These are phyloP conservation scores for Tuber borchii DNA, from an alignment of 495 filamentous ascomycete species.

Conservation along the genomic window DNA sequence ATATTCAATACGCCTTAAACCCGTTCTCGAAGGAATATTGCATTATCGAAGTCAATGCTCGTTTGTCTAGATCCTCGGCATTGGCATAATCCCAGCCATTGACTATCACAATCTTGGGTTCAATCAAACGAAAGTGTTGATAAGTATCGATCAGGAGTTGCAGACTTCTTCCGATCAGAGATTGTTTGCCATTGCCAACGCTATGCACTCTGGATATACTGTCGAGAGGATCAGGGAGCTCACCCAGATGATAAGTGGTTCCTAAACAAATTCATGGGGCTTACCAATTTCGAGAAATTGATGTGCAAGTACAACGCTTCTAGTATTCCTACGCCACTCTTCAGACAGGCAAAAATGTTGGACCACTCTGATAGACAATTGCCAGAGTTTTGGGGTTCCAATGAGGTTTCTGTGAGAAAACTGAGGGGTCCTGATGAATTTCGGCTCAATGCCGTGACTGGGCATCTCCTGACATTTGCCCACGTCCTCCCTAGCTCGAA, in stretches of 20 bases:
- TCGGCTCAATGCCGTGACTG: too few relatives aligned
- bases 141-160: slow-evolving; percentile 91
- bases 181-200: slow-evolving; percentile 94
- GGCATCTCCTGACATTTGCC: too few relatives aligned
- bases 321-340: slow-evolving; percentile 57
- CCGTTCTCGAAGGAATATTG: slow-evolving; percentile 96
- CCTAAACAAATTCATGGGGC: slow-evolving; percentile 75
- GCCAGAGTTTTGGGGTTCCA: slow-evolving; percentile 87
- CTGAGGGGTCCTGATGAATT: too few relatives aligned
- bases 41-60: slow-evolving; percentile 98
- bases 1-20: slow-evolving; percentile 96
- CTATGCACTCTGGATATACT: slow-evolving; percentile 86
- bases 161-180: slow-evolving; percentile 97
- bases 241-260: slow-evolving; percentile 98
- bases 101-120: slow-evolving; percentile 95
- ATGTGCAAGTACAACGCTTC: slow-evolving; percentile 66
- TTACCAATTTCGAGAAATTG: slow-evolving; percentile 77
- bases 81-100: slow-evolving; percentile 86
- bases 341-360: slow-evolving; percentile 80
- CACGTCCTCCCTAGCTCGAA: too few relatives aligned
- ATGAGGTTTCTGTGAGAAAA: slow-evolving; percentile 81
- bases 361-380: slow-evolving; percentile 92
- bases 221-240: slow-evolving; percentile 97
- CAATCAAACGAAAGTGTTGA: slow-evolving; percentile 82
- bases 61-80: slow-evolving; percentile 88